Evolutionary conservation across 768 basidiomycete genomes (phyloP).

Genomic region (Neoboletus brunneissimus): DNA sequence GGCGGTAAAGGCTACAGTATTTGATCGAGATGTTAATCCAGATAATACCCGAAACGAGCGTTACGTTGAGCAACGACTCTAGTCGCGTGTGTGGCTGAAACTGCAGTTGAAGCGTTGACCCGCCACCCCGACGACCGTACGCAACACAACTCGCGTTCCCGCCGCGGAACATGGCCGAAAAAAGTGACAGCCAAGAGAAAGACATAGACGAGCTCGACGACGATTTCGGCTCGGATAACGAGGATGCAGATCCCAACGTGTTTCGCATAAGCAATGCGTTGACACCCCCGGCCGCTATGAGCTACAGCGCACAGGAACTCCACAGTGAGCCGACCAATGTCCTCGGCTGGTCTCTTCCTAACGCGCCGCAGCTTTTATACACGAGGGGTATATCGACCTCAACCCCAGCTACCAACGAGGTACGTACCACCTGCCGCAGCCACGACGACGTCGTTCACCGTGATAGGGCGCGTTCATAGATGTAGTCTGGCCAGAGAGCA

Average conservation of each 20-base stretch:
- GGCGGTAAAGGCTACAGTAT: slow-evolving; percentile 3
- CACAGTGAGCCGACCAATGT: slow-evolving; percentile 39
- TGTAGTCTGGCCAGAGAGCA: slow-evolving; percentile 71
- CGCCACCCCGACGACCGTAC: neutral
- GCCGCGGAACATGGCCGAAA: slow-evolving; percentile 17
- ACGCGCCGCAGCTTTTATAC: slow-evolving; percentile 50
- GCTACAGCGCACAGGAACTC: slow-evolving; percentile 44
- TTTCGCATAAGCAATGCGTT: slow-evolving; percentile 47
- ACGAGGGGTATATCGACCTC: slow-evolving; percentile 67
- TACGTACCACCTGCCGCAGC: slow-evolving; percentile 21
- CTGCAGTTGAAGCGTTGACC: neutral
- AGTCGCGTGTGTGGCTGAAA: slow-evolving; percentile 20
- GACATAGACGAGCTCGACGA: slow-evolving; percentile 51
- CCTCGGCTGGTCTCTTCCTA: neutral
- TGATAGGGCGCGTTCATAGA: slow-evolving; percentile 38
- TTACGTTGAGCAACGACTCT: no score
- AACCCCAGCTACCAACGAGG: slow-evolving; percentile 74
- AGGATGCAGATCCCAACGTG: slow-evolving; percentile 36
- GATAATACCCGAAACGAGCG: neutral
- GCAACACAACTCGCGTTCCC: neutral
- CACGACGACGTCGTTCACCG: neutral
- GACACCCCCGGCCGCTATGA: slow-evolving; percentile 38
- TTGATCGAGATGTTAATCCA: neutral
- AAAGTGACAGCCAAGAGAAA: slow-evolving; percentile 27
- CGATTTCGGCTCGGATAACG: slow-evolving; percentile 40